Base-by-base conservation (phyloP, 768 basidiomycete genomes). In the Termitomyces sp. region DNA sequence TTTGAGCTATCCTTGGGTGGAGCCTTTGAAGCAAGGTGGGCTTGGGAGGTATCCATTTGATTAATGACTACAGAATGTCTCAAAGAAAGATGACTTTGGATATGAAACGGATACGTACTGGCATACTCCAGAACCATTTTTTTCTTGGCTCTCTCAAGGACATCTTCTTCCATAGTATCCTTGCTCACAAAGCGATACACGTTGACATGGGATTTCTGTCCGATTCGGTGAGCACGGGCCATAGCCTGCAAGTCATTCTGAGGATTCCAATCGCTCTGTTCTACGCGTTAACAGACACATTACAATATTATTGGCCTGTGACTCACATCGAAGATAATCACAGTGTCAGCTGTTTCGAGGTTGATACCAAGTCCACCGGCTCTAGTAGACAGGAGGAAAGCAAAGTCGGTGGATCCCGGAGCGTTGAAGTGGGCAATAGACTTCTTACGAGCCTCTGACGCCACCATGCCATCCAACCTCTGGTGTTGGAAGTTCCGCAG, bases 101-200 rank as follows among this genome's bases (percentile, higher is more conserved):
- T 35, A 49, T 32, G 20, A 55, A 28, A 55, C 22, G 13, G 54
- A 58, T 52, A 90, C 94, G 69, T 73, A 98, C 95, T 98, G 44
- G 97, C 97, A 78, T 98, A 97, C 72, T 99, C 97, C 61, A 99
- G 78, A 45, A 98, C 94, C 97, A 98, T 98, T 79, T 99, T 98
- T 79, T 94, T 92, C 82, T 95, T 95, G 12, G 97, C 97, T 53
- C 96, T 83, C 75, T 99, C 96, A 47, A 99, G 82, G 20, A 98
- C 90, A 67, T 98, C 97, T 75, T 98, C 97, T 73, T 98, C 97
- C 86, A 98, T 97, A 20, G 96, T 98, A 67, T 98, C 97, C 75
- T 98, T 98, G 68, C 93, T 95, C 67, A 99, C 94, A 70, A 98
- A 94, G 28, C 96, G 89, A 72, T 98, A 98, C 49, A 99, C 97